phyloP scores from a whole-genome alignment of 129 eudicot genomes.

The Escallonia herrerae region DNA sequence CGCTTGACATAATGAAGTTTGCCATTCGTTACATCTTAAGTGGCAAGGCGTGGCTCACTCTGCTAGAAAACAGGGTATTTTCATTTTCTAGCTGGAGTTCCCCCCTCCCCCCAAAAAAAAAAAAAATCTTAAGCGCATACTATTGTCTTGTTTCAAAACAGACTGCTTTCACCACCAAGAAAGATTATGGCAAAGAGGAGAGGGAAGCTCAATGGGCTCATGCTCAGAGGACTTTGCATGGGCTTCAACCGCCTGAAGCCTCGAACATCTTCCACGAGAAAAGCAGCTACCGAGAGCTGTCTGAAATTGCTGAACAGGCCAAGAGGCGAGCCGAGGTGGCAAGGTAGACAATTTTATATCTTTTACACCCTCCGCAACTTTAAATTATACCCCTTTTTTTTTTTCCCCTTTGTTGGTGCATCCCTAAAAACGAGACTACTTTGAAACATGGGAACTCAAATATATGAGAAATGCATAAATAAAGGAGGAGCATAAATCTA shows the following conservation, averaged over 20 bases:
- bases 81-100: background rate
- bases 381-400: too few species aligned
- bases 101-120: background rate
- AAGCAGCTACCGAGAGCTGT: constrained; percentile 82
- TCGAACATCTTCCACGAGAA: constrained; percentile 70
- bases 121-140: too few species aligned
- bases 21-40: constrained; percentile 69
- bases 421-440: too few species aligned
- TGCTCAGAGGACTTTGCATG: constrained; percentile 94
- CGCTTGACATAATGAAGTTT: constrained; percentile 78
- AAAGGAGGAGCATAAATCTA: too few species aligned
- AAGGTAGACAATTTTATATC: constrained; percentile 31
- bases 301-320: constrained; percentile 97
- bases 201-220: constrained; percentile 99
- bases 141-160: constrained; percentile 20
- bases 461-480: too few species aligned
- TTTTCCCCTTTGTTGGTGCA: too few species aligned
- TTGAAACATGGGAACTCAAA: too few species aligned
- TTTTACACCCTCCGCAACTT: too few species aligned
- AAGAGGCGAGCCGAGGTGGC: constrained; percentile 96
- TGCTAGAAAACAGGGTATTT: constrained; percentile 81
- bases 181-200: constrained; percentile 94
- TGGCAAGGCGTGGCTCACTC: constrained; percentile 83
- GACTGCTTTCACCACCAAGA: constrained; percentile 98
- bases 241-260: constrained; percentile 80